These are phyloP conservation scores for Diaporthe sp. DNA, from an alignment of 2,329 filamentous ascomycete species.

Conservation along the genomic window DNA sequence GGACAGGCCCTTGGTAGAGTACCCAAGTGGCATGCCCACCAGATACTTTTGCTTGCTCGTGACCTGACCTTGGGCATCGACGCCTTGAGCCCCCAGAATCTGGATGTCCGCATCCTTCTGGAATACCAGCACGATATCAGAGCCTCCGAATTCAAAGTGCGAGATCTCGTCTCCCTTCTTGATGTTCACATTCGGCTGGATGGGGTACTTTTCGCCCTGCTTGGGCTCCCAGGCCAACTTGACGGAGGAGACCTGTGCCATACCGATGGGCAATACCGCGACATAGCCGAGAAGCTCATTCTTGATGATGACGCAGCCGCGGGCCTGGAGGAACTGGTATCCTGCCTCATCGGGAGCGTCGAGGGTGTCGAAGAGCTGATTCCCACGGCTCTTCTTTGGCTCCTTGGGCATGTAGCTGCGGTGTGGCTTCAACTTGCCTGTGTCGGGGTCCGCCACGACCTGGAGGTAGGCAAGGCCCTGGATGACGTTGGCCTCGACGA, in stretches of 20 bases:
- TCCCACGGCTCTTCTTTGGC: background rate
- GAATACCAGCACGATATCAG: constrained; percentile 3
- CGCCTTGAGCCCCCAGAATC: background rate
- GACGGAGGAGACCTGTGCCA: constrained; percentile 1
- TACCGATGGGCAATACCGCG: background rate
- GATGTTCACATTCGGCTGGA: background rate
- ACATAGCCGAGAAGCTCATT: constrained; percentile 3
- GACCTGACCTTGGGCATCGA: background rate
- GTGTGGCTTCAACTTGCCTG: background rate
- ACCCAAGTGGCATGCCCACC: background rate
- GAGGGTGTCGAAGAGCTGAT: background rate
- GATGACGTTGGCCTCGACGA: constrained; percentile 4
- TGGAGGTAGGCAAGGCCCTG: constrained; percentile 1
- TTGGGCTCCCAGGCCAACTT: constrained; percentile 6
- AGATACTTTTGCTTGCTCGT: constrained; percentile 5
- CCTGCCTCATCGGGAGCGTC: background rate
- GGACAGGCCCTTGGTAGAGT: background rate
- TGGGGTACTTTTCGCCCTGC: background rate
- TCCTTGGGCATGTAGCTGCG: background rate
- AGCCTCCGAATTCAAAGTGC: background rate
- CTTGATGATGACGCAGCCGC: constrained; percentile 15
- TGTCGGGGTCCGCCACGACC: background rate
- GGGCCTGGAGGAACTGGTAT: background rate
- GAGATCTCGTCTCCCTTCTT: background rate
- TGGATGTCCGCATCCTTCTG: background rate